Percentiles rank a stretch among this genome's conserved stretches.
These are phyloP conservation scores for Fusarium ramigenum DNA, from an alignment of 2,329 filamentous ascomycete genomes.

Conservation along the genomic window DNA sequence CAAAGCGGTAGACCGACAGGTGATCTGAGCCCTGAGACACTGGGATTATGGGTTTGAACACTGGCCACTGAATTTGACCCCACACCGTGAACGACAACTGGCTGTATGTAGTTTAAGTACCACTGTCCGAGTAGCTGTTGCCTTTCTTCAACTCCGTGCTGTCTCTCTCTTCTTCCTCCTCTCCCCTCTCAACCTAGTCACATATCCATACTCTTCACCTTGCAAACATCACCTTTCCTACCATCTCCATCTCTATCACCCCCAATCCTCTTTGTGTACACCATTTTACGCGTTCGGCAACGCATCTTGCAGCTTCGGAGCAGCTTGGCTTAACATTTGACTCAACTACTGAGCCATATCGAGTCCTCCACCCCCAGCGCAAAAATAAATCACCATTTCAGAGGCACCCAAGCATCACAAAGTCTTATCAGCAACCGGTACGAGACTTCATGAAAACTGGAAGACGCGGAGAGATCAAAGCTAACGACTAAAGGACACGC, in stretches of 20 bases:
- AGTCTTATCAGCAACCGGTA: neutral
- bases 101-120: neutral
- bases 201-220: neutral
- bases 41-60: too few species aligned
- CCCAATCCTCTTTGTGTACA: neutral
- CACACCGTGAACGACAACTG: neutral
- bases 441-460: fast-evolving
- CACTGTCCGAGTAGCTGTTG: neutral
- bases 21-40: neutral
- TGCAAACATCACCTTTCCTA: neutral
- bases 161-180: neutral
- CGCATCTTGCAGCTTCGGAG: fast-evolving
- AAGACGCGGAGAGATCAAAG: neutral
- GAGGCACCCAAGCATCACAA: neutral
- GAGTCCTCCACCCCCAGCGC: fast-evolving
- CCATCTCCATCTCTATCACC: neutral
- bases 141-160: neutral
- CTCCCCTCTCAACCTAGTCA: neutral
- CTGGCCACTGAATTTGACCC: neutral
- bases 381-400: neutral
- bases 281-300: neutral
- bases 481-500: neutral
- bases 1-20: neutral
- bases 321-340: neutral
- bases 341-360: neutral